These are phyloP conservation scores for Fraxinus dipetala DNA, from an alignment of 305 asterid genomes.

Conservation along the genomic window DNA sequence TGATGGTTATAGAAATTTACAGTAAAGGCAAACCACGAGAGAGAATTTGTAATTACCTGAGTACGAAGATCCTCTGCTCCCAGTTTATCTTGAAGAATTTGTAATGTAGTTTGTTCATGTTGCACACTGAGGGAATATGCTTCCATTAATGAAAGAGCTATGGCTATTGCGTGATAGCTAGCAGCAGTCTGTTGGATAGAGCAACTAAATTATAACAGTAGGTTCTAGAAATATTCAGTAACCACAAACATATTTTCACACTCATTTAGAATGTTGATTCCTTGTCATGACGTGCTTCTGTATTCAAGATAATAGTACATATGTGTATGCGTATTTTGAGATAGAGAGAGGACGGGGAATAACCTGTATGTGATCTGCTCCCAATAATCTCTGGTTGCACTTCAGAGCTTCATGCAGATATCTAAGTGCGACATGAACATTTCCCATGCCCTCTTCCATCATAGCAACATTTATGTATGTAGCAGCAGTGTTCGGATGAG, in stretches of 20 bases:
- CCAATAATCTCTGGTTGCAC: conserved; percentile 85
- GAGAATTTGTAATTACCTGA: conserved; percentile 56
- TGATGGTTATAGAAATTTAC: conserved; percentile 3
- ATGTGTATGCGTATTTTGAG: conserved; percentile 1
- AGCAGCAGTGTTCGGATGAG: conserved; percentile 99
- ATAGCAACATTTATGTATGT: conserved; percentile 97
- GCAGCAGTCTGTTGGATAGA: conserved; percentile 88
- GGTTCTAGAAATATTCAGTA: conserved; percentile 22
- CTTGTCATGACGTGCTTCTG: conserved; percentile 14
- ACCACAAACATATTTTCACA: conserved; percentile 17
- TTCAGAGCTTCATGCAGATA: conserved; percentile 99
- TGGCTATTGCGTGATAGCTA: conserved; percentile 99
- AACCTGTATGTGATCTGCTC: conserved; percentile 99
- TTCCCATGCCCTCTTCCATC: conserved; percentile 99
- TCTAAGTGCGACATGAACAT: conserved; percentile 97
- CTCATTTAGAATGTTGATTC: conserved; percentile 10
- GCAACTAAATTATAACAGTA: conserved; percentile 19
- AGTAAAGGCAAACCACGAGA: not conserved
- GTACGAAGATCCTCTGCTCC: conserved; percentile 99
- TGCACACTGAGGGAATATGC: conserved; percentile 98
- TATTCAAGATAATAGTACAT: conserved; percentile 7
- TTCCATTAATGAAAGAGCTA: conserved; percentile 99
- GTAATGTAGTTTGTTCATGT: conserved; percentile 96
- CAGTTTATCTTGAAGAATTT: conserved; percentile 91
- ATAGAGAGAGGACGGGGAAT: conserved; percentile 25